Evolutionary conservation across 352 stramenopile species (phyloP).

Genomic region (Elongisporangium senticosum): DNA sequence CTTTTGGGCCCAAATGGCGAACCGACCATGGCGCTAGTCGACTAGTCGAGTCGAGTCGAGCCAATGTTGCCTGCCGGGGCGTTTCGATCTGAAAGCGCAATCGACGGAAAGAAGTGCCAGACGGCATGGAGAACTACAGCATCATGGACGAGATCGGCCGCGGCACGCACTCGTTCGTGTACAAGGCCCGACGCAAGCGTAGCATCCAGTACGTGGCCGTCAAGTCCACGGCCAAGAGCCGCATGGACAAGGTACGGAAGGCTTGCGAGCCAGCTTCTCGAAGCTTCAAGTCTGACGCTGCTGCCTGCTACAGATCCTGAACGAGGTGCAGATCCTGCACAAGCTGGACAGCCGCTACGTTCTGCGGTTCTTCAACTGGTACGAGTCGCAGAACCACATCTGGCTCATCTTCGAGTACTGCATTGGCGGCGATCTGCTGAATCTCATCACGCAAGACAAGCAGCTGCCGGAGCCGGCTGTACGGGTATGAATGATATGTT

Average conservation of each 20-base stretch:
- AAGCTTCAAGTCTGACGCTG: conserved; percentile 4
- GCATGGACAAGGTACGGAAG: conserved; percentile 84
- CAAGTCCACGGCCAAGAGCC: conserved; percentile 89
- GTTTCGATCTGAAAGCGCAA: neutral
- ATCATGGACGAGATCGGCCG: conserved; percentile 92
- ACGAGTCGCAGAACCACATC: conserved; percentile 94
- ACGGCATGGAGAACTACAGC: conserved; percentile 95
- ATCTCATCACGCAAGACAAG: conserved; percentile 87
- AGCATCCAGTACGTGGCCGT: conserved; percentile 93
- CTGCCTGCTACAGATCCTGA: conserved; percentile 53
- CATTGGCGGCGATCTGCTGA: conserved; percentile 87
- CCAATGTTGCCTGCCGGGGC: neutral
- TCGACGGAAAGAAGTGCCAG: neutral
- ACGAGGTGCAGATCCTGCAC: conserved; percentile 87
- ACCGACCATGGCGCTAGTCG: neutral
- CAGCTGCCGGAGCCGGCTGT: conserved; percentile 75
- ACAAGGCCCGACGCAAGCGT: conserved; percentile 90
- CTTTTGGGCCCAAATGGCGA: conserved; percentile 3
- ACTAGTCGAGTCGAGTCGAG: neutral
- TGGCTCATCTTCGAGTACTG: conserved; percentile 95
- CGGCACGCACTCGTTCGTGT: conserved; percentile 89
- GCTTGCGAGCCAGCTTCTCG: conserved; percentile 7
- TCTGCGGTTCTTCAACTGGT: conserved; percentile 94
- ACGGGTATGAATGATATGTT: conserved; percentile 29
- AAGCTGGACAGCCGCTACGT: conserved; percentile 81